Conservation (phyloP, 2,329 filamentous ascomycete species). For the Talaromyces piceae region DNA sequence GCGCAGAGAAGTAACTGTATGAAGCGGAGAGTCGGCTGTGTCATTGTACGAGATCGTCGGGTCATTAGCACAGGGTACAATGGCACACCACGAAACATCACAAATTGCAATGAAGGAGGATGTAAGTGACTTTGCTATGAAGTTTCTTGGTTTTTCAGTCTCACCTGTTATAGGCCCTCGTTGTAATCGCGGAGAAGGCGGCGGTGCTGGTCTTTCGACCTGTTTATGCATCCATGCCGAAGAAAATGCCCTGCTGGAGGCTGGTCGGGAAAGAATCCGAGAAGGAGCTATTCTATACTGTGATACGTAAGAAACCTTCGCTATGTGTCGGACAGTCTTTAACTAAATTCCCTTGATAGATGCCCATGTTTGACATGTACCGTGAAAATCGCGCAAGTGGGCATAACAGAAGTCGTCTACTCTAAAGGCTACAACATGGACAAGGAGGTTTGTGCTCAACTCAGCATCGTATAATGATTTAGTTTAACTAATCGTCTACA, state of each 20-base stretch:
- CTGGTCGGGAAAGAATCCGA: conserved; percentile 80
- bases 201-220: conserved; percentile 69
- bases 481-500: conserved; percentile 11
- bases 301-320: conserved; percentile 53
- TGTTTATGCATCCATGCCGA: conserved; percentile 97
- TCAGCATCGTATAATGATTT: neutral
- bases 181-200: conserved; percentile 68
- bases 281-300: conserved; percentile 82
- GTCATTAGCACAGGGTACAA: conserved; percentile 97
- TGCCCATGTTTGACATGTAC: conserved; percentile 96
- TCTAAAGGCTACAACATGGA: conserved; percentile 95
- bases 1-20: conserved; percentile 93
- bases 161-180: conserved; percentile 44
- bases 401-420: conserved; percentile 92
- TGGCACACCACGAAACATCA: conserved; percentile 82
- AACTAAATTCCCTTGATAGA: conserved; percentile 24
- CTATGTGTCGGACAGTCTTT: neutral
- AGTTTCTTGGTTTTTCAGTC: neutral
- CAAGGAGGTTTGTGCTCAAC: conserved; percentile 44
- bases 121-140: conserved; percentile 43
- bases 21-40: conserved; percentile 93
- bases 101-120: conserved; percentile 87
- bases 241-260: conserved; percentile 93
- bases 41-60: conserved; percentile 74
- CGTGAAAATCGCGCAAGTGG: conserved; percentile 97